Evolutionary conservation across 2,329 filamentous ascomycete species (phyloP), one percentile per base, ranked within the genome.

Genomic region (Microsporum audouinii): DNA sequence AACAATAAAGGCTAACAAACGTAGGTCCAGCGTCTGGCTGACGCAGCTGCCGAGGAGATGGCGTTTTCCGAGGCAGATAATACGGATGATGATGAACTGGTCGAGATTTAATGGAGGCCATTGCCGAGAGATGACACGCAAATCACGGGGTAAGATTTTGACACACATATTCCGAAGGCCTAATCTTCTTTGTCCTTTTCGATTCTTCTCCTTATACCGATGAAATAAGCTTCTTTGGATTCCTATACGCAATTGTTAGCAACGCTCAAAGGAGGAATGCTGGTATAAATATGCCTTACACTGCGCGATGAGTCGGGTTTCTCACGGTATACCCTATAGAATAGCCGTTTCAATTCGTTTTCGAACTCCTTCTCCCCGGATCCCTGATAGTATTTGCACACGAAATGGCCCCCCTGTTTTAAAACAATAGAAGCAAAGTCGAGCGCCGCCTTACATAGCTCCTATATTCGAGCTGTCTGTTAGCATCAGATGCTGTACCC

Each of bases 311-410:
- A 88, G 61, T 95, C 88, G 0, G 95, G 94, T 74, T 99, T 99
- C 72, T 95, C 88, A 63, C 91, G 82, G 68, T 88, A 80, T 1
- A 99, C 94, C 66, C 84, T 88, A 17, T 78, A 76, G 71, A 99
- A 99, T 68, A 96, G 77, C 57, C 80, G 83, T 71, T 83, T 89
- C 45, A 99, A 78, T 67, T 84, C 83, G 63, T 76, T 79, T 76
- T 96, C 90, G 8, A 99, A 75, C 1, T 77, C 78, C 74, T 88
- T 91, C 70, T 97, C 92, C 73, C 96, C 91, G 3, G 80, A 73
- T 2, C 94, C 94, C 72, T 95, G 89, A 73, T 97, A 99, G 75
- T 95, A 99, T 74, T 99, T 99, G 82, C 92, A 96, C 51, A 99
- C 82, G 68, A 99, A 96, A 72, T 95, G 88, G 1, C 95, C 94